These are phyloP conservation scores for Mariannaea elegans DNA, from an alignment of 2,329 filamentous ascomycete genomes.

Conservation along the genomic window DNA sequence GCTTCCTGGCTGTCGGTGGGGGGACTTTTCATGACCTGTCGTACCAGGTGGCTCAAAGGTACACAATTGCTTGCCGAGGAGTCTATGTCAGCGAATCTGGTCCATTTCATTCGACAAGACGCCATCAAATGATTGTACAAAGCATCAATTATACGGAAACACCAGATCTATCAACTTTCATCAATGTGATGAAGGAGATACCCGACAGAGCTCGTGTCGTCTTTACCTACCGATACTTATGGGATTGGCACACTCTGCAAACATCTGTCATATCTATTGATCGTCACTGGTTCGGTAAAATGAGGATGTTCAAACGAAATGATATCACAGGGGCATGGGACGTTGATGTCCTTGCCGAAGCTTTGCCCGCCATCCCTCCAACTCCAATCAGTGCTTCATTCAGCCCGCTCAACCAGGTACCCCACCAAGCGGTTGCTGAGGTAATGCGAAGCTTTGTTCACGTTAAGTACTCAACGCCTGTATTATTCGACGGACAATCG, in stretches of 20 bases:
- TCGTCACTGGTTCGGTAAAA: constrained; percentile 94
- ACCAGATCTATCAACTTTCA: constrained; percentile 85
- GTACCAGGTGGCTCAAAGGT: constrained; percentile 96
- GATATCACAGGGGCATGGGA: constrained; percentile 93
- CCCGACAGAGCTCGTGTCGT: constrained; percentile 86
- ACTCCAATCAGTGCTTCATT: constrained; percentile 85
- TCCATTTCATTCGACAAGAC: constrained; percentile 95
- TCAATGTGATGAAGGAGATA: constrained; percentile 88
- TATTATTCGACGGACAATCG: constrained; percentile 97
- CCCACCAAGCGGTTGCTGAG: constrained; percentile 89
- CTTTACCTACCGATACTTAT: constrained; percentile 93
- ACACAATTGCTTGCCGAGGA: constrained; percentile 89
- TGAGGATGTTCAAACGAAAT: constrained; percentile 91
- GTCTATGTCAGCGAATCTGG: constrained; percentile 97
- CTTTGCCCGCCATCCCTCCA: constrained; percentile 77
- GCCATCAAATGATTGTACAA: constrained; percentile 93
- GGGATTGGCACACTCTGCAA: constrained; percentile 92
- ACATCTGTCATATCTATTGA: constrained; percentile 93
- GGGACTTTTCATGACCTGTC: constrained; percentile 96
- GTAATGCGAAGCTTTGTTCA: constrained; percentile 95
- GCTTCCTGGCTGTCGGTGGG: constrained; percentile 92
- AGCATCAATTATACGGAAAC: constrained; percentile 92
- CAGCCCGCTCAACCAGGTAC: constrained; percentile 88
- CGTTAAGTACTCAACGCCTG: constrained; percentile 89
- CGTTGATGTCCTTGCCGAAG: constrained; percentile 84